Conservation (phyloP, 2,329 filamentous ascomycete species). For the Alternaria sp. region DNA sequence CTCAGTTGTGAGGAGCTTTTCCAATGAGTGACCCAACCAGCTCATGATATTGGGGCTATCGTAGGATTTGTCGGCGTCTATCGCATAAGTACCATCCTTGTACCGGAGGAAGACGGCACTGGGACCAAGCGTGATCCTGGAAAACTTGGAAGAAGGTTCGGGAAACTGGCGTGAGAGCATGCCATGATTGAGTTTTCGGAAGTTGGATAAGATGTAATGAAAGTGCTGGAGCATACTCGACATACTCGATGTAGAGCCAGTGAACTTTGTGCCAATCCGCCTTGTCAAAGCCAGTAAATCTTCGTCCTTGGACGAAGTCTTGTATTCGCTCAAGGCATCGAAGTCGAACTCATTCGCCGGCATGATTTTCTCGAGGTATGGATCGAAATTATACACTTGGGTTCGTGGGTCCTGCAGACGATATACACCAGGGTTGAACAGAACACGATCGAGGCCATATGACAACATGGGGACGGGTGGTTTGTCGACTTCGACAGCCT, state of each 20-base stretch:
- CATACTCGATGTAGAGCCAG: slow-evolving; percentile 97
- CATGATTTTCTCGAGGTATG: slow-evolving; percentile 92
- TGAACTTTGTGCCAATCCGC: slow-evolving; percentile 76
- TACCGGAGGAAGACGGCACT: slow-evolving; percentile 80
- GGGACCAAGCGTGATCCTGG: slow-evolving; percentile 74
- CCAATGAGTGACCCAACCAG: slow-evolving; percentile 94
- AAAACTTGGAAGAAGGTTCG: slow-evolving; percentile 71
- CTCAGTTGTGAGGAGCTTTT: slow-evolving; percentile 87
- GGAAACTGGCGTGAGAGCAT: slow-evolving; percentile 74
- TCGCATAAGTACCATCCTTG: slow-evolving; percentile 87
- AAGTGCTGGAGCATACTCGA: slow-evolving; percentile 87
- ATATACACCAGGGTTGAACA: slow-evolving; percentile 92
- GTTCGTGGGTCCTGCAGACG: slow-evolving; percentile 88
- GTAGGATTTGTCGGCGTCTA: slow-evolving; percentile 94
- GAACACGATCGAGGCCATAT: slow-evolving; percentile 83
- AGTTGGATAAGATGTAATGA: slow-evolving; percentile 87
- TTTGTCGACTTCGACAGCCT: slow-evolving; percentile 54
- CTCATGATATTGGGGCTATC: slow-evolving; percentile 86
- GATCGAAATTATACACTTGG: slow-evolving; percentile 94
- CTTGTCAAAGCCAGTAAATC: slow-evolving; percentile 74
- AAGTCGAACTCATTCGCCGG: slow-evolving; percentile 93
- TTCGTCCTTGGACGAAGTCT: slow-evolving; percentile 87
- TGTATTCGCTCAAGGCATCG: slow-evolving; percentile 81
- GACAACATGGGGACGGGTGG: slow-evolving; percentile 69
- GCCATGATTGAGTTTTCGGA: slow-evolving; percentile 74